A percentile compares a stretch with the other conserved stretches of the same genome.
Conservation (phyloP, 768 basidiomycete genomes). For the Tylopilus felleus region DNA sequence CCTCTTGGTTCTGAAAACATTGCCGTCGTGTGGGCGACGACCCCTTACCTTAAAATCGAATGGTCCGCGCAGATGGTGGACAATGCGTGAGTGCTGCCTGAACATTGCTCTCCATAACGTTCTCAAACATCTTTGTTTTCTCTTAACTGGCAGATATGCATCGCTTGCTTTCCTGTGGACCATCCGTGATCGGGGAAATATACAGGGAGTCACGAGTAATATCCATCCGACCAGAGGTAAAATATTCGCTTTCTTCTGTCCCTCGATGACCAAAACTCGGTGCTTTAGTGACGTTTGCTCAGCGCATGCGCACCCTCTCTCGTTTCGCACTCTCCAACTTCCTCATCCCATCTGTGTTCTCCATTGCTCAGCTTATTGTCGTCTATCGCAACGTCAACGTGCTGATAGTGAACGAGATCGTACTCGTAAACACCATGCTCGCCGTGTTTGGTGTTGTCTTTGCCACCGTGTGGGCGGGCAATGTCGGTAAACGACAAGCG, state of each 20-base stretch:
- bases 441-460: slow-evolving; percentile 34
- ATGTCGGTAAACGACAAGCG: not conserved
- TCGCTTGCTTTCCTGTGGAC: slow-evolving; percentile 29
- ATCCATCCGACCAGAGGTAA: slow-evolving; percentile 15
- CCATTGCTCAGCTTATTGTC: slow-evolving; percentile 28
- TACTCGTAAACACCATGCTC: slow-evolving; percentile 29
- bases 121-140: not conserved
- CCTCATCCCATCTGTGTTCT: slow-evolving; percentile 31
- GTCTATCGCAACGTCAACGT: slow-evolving; percentile 26
- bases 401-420: slow-evolving; percentile 23
- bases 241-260: not conserved
- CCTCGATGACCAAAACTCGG: not conserved
- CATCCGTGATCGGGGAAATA: slow-evolving; percentile 12
- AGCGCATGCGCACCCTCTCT: slow-evolving; percentile 26
- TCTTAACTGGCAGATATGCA: slow-evolving; percentile 18
- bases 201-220: slow-evolving; percentile 16
- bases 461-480: slow-evolving; percentile 32
- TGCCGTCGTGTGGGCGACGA: slow-evolving; percentile 18
- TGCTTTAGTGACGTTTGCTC: slow-evolving; percentile 17
- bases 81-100: slow-evolving; percentile 21
- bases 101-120: not conserved
- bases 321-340: slow-evolving; percentile 34
- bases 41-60: slow-evolving; percentile 32
- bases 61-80: slow-evolving; percentile 31
- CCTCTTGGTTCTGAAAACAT: slow-evolving; percentile 15